These are phyloP conservation scores for Neltuma alba DNA, from an alignment of 306 rosid genomes.

Conservation along the genomic window DNA sequence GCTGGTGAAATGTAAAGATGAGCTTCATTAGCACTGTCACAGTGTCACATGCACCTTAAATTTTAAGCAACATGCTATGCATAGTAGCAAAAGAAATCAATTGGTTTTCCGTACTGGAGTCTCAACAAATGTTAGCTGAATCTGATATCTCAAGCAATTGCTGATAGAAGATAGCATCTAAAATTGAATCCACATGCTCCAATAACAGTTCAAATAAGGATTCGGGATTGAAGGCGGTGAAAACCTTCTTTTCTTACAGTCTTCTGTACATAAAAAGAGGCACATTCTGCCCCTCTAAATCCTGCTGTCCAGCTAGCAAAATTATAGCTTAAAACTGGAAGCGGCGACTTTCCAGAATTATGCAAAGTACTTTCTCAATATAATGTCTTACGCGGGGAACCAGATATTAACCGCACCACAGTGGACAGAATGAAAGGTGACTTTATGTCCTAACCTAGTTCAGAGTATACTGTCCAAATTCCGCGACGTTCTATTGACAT, in stretches of 20 bases:
- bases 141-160: slow-evolving; percentile 8
- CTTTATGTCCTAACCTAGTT: background rate
- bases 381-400: background rate
- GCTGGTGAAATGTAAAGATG: background rate
- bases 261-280: background rate
- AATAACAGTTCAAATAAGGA: background rate
- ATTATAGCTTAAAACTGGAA: background rate
- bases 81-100: background rate
- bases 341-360: background rate
- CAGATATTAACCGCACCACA: background rate
- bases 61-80: background rate
- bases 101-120: background rate
- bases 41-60: slow-evolving; percentile 25
- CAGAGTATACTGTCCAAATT: background rate
- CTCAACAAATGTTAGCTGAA: background rate
- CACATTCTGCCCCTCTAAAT: background rate
- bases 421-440: background rate
- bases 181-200: background rate
- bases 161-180: slow-evolving; percentile 15
- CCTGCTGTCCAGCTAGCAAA: background rate
- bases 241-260: background rate
- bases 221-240: background rate
- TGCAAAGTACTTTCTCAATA: background rate
- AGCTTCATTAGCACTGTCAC: background rate
- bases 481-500: background rate